Conservation (phyloP, 768 basidiomycete species). For the Termitomyces sp. region DNA sequence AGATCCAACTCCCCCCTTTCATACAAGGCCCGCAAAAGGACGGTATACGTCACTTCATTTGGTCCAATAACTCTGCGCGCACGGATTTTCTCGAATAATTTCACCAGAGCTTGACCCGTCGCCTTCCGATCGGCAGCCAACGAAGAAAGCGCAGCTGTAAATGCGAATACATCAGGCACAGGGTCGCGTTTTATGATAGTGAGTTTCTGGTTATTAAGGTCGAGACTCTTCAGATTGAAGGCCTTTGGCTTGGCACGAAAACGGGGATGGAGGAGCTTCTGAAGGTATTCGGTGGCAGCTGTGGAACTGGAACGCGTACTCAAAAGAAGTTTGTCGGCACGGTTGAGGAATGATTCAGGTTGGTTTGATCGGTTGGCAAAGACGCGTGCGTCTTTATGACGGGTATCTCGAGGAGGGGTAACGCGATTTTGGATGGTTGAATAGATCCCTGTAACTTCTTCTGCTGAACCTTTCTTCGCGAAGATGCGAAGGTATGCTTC, state of each 20-base stretch:
- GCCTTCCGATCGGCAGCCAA: conserved; percentile 33
- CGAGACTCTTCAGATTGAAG: not conserved
- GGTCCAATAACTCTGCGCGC: conserved; percentile 24
- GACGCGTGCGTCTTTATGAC: not conserved
- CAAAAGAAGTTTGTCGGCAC: conserved; percentile 40
- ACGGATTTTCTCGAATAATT: conserved; percentile 4
- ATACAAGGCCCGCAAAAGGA: conserved; percentile 50
- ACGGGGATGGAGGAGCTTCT: conserved; percentile 20
- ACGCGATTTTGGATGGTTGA: conserved; percentile 27
- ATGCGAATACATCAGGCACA: conserved; percentile 37
- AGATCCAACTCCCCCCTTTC: conserved; percentile 31
- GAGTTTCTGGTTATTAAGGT: not conserved
- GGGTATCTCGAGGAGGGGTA: not conserved
- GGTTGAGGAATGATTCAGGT: conserved; percentile 14
- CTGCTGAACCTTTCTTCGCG: conserved; percentile 29
- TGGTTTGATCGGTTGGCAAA: not conserved
- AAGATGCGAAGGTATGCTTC: conserved; percentile 46
- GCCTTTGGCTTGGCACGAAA: not conserved
- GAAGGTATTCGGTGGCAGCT: conserved; percentile 45
- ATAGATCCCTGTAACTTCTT: not conserved
- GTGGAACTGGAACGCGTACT: conserved; percentile 33
- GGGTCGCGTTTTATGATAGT: conserved; percentile 13
- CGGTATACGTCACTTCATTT: conserved; percentile 45
- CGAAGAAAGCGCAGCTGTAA: conserved; percentile 42
- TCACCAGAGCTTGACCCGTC: conserved; percentile 6